phyloP scores from a whole-genome alignment of 495 filamentous ascomycete genomes.

The Trichoderma orchidacearum region DNA sequence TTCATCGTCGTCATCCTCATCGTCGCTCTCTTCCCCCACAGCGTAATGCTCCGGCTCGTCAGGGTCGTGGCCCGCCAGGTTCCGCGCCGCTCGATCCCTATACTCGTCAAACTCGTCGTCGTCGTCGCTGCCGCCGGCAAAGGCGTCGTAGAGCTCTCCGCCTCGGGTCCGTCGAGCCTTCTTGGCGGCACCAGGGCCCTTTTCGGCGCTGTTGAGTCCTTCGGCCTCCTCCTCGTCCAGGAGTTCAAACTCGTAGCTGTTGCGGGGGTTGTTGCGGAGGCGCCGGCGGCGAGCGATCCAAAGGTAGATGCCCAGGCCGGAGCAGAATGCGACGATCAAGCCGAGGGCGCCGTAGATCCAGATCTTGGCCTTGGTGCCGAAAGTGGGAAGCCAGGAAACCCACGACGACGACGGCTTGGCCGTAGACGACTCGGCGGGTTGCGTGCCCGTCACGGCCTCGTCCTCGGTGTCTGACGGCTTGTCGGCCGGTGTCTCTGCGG shows the following conservation, averaged over 20 bases:
- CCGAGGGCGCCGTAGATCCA: constrained; percentile 88
- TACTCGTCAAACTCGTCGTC: constrained; percentile 46
- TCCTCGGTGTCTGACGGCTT: constrained; percentile 13
- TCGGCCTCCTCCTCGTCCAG: constrained; percentile 71
- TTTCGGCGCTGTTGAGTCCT: constrained; percentile 22
- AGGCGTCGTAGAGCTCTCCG: constrained; percentile 86
- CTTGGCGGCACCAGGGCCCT: constrained; percentile 13
- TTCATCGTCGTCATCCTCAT: constrained; percentile 13
- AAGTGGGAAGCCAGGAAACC: constrained; percentile 87
- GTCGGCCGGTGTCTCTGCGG: constrained; percentile 15
- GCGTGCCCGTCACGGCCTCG: constrained; percentile 11
- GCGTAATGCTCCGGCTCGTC: constrained; percentile 13
- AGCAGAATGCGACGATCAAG: constrained; percentile 77
- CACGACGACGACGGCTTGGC: constrained; percentile 44
- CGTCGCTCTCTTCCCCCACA: constrained; percentile 15
- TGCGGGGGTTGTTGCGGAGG: constrained; percentile 56
- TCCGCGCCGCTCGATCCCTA: constrained; percentile 4
- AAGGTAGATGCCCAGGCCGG: constrained; percentile 65
- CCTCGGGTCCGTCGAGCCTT: constrained; percentile 41
- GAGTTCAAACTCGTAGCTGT: constrained; percentile 91
- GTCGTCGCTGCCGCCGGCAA: constrained; percentile 62
- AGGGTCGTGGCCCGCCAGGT: background rate
- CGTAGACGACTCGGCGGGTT: constrained; percentile 23
- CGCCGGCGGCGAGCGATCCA: constrained; percentile 65
- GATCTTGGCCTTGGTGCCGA: constrained; percentile 77